A percentile compares a stretch with the other conserved stretches of the same genome.
Evolutionary conservation across 805 yeast genomes (phyloP).

Genomic region (Starmerella sirachaensis): DNA sequence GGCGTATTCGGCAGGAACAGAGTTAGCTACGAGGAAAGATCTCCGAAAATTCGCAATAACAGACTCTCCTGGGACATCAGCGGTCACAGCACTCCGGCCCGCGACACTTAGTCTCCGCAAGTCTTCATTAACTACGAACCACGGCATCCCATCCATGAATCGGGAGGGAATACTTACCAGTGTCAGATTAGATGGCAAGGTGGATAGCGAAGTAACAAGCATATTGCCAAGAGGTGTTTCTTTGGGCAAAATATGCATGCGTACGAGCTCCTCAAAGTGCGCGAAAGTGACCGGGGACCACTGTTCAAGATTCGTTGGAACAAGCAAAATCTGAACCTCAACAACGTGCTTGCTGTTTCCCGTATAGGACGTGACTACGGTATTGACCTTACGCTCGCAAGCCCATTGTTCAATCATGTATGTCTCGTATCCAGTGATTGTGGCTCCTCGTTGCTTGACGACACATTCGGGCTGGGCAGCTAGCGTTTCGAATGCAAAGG

Average conservation of each 20-base stretch:
- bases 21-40: conserved; percentile 43
- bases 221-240: conserved; percentile 47
- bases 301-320: conserved; percentile 35
- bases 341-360: conserved; percentile 64
- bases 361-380: conserved; percentile 69
- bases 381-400: conserved; percentile 51
- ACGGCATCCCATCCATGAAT: conserved; percentile 34
- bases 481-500: conserved; percentile 22
- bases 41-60: conserved; percentile 71
- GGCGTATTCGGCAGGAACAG: conserved; percentile 50
- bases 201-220: conserved; percentile 72
- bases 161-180: conserved; percentile 51
- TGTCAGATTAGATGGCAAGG: conserved; percentile 62
- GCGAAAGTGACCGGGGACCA: conserved; percentile 45
- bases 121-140: conserved; percentile 63
- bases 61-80: conserved; percentile 57
- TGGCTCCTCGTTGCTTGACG: conserved; percentile 34
- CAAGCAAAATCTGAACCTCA: conserved; percentile 45
- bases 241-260: conserved; percentile 61
- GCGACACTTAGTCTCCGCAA: conserved; percentile 68
- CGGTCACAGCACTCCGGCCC: conserved; percentile 67
- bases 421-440: conserved; percentile 65
- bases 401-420: conserved; percentile 96
- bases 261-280: conserved; percentile 53
- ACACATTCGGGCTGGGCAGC: conserved; percentile 23